phyloP scores from a whole-genome alignment of 2,329 filamentous ascomycete species.

The Fusarium avenaceum region DNA sequence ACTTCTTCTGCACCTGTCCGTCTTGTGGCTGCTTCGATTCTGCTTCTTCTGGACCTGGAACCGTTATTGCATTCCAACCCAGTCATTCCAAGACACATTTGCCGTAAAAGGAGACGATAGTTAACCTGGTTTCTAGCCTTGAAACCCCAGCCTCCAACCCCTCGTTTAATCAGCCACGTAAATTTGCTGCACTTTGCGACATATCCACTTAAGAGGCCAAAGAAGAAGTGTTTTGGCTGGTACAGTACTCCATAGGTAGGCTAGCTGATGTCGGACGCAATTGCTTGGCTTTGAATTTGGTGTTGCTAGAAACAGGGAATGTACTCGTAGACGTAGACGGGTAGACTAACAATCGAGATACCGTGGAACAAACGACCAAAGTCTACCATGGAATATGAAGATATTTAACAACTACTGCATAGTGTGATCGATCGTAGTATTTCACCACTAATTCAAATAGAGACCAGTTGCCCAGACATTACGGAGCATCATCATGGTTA shows the following conservation, averaged over 20 bases:
- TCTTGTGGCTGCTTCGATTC: constrained; percentile 34
- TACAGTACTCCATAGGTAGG: constrained; percentile 26
- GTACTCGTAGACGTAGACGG: constrained; percentile 8
- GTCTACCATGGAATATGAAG: constrained; percentile 11
- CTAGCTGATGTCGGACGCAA: constrained; percentile 1
- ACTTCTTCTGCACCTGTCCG: constrained; percentile 17
- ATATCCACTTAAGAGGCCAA: constrained; percentile 29
- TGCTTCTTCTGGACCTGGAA: constrained; percentile 26
- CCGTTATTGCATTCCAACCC: constrained; percentile 10
- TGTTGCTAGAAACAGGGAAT: constrained; percentile 41
- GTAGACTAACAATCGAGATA: constrained; percentile 25
- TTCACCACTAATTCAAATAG: constrained; percentile 8
- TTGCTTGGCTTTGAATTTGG: constrained; percentile 34
- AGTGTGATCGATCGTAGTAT: constrained; percentile 4
- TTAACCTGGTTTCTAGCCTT: constrained; percentile 18
- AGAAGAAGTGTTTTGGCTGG: constrained; percentile 28
- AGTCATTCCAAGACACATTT: constrained; percentile 25
- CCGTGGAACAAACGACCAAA: constrained; percentile 27
- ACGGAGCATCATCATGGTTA: constrained; percentile 15
- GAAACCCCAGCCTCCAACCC: constrained; percentile 43
- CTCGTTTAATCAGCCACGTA: constrained; percentile 47
- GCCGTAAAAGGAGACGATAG: constrained; percentile 21
- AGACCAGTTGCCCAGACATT: constrained; percentile 16
- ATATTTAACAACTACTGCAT: constrained; percentile 1
- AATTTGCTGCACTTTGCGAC: constrained; percentile 42